A percentile compares a stretch with the other conserved stretches of the same genome.
phyloP scores from a whole-genome alignment of 2,329 filamentous ascomycete species.

The Alternaria burnsii region DNA sequence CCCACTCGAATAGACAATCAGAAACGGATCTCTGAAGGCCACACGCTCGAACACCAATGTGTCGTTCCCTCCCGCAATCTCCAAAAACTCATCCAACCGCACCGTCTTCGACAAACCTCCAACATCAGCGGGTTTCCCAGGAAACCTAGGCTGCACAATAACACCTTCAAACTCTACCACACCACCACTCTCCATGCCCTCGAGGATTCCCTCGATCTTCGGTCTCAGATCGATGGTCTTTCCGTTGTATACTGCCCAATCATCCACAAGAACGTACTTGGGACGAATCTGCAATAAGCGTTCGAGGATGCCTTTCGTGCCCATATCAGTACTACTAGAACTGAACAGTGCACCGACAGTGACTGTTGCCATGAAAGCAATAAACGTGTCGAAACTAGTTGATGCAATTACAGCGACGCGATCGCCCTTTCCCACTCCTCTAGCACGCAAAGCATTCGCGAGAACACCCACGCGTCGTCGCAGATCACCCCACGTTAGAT shows the following conservation, averaged over 20 bases:
- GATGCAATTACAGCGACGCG: conserved; percentile 77
- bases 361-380: conserved; percentile 73
- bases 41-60: conserved; percentile 66
- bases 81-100: conserved; percentile 55
- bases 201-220: conserved; percentile 74
- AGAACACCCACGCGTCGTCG: conserved; percentile 66
- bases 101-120: conserved; percentile 60
- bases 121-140: conserved; percentile 65
- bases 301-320: conserved; percentile 78
- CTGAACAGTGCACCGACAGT: conserved; percentile 80
- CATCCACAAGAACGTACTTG: conserved; percentile 84
- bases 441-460: conserved; percentile 70
- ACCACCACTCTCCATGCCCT: conserved; percentile 66
- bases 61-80: conserved; percentile 48
- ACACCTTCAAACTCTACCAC: conserved; percentile 69
- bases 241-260: conserved; percentile 80
- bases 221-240: conserved; percentile 74
- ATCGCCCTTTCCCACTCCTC: conserved; percentile 75
- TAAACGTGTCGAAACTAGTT: conserved; percentile 77
- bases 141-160: conserved; percentile 73
- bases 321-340: conserved; percentile 83
- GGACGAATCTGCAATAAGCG: conserved; percentile 78
- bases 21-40: conserved; percentile 76
- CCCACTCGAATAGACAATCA: conserved; percentile 80
- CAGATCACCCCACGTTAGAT: conserved; percentile 74